A percentile compares a stretch with the other conserved stretches of the same genome.
Evolutionary conservation across 345 rosid species (phyloP).

Genomic region (Gossypium thurberi): DNA sequence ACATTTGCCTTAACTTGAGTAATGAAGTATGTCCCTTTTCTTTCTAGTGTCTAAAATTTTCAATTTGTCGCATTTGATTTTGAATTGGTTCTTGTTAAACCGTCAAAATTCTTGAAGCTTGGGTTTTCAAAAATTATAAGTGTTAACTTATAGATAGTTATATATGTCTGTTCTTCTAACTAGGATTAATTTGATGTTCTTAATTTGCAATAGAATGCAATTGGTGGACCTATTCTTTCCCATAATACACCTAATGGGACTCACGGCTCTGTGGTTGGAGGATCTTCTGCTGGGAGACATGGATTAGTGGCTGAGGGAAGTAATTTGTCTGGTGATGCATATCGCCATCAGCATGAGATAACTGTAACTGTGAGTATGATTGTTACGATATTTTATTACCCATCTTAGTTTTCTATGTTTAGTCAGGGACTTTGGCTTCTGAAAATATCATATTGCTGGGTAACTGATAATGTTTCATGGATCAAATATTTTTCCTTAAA

Average conservation of each 20-base stretch:
- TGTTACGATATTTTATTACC: background rate
- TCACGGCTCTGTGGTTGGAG: constrained; percentile 30
- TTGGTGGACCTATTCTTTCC: background rate
- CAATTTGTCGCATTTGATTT: background rate
- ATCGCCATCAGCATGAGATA: constrained; percentile 77
- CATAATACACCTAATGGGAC: constrained; percentile 38
- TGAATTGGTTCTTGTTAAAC: background rate
- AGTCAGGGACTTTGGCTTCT: background rate
- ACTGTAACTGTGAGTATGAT: constrained; percentile 59
- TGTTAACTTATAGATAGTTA: background rate
- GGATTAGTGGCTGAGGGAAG: constrained; percentile 37
- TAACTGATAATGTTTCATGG: background rate
- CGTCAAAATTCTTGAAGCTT: background rate
- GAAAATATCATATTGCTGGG: background rate
- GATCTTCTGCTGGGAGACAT: constrained; percentile 34
- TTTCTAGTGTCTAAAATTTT: background rate
- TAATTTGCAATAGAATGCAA: constrained; percentile 9
- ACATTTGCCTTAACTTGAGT: background rate
- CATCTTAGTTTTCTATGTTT: background rate
- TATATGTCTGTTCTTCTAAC: background rate
- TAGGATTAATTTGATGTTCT: background rate
- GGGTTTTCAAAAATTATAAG: background rate
- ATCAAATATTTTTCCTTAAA: background rate
- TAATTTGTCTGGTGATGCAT: constrained; percentile 58
- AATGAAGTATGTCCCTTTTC: background rate